Base-by-base conservation (phyloP, 2,329 filamentous ascomycete species). In the Fusarium annulatum region DNA sequence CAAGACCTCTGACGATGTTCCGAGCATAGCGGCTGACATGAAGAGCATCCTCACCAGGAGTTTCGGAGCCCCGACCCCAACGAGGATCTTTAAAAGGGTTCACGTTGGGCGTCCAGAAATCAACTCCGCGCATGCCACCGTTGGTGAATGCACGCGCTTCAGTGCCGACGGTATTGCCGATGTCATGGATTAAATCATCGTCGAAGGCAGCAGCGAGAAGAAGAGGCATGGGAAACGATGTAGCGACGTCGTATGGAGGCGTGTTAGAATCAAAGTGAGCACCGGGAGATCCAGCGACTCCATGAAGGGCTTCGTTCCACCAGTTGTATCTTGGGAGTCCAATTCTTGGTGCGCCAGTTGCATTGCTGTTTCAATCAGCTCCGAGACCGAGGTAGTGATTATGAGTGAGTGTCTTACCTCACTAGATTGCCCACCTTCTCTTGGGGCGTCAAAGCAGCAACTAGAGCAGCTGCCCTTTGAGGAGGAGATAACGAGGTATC, bases 221-320 rank as follows among this genome's bases (percentile, higher is more conserved):
- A 1, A 67, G 62, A 7, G 64, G 64, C 64, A 67, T 67, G 4
- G 64, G 62, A 0, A 67, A 67, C 0, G 64, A 67, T 2, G 64
- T 67, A 0, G 64, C 64, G 0, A 19, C 18, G 4, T 67, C 15
- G 9, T 67, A 67, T 2, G 64, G 64, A 3, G 64, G 62, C 3
- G 28, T 30, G 26, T 26, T 26, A 26, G 26, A 26, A 30, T 30
- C 43, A 1, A 66, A 67, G 10, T 11, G 21, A 4, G 9, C 48
- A 2, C 62, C 64, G 4, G 64, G 64, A 19, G 64, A 34, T 3
- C 62, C 62, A 0, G 62, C 62, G 1, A 67, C 5, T 0, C 64
- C 64, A 9, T 67, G 62, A 0, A 67, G 64, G 8, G 64, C 64
- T 36, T 67, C 64, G 5, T 67, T 67, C 64, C 64, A 67, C 64